A percentile compares a stretch with the other conserved stretches of the same genome.
Conservation (phyloP, 805 yeast genomes). For the Candida oleophila region DNA sequence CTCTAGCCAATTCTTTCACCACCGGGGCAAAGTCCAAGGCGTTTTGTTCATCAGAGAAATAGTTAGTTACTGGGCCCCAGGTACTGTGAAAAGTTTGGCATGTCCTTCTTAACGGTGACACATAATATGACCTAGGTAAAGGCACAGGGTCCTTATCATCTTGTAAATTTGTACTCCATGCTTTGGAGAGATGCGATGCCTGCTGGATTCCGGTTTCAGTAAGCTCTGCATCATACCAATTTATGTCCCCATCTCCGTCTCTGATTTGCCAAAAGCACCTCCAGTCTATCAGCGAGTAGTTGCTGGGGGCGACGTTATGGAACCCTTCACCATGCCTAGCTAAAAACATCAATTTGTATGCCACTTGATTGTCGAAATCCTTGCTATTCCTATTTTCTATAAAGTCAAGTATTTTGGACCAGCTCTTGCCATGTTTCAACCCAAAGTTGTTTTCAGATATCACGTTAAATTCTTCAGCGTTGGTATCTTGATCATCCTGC, state of each 20-base stretch:
- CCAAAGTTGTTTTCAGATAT: conserved; percentile 20
- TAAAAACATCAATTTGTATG: conserved; percentile 25
- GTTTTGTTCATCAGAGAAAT: conserved; percentile 14
- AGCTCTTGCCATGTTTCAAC: conserved; percentile 15
- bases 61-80: conserved; percentile 15
- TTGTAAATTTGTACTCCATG: conserved; percentile 16
- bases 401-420: conserved; percentile 20
- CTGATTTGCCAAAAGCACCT: conserved; percentile 24
- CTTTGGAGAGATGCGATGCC: conserved; percentile 11
- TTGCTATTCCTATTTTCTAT: conserved; percentile 12
- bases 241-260: conserved; percentile 17
- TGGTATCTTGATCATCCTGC: conserved; percentile 15
- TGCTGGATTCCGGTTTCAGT: conserved; percentile 23
- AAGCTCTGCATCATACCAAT: conserved; percentile 32
- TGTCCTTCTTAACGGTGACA: conserved; percentile 31
- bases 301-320: conserved; percentile 25
- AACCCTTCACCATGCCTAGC: conserved; percentile 36
- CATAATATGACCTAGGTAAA: conserved; percentile 25
- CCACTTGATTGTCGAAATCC: conserved; percentile 3
- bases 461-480: conserved; percentile 12
- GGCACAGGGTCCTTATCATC: conserved; percentile 15
- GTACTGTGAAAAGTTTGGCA: conserved; percentile 27
- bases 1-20: conserved; percentile 29
- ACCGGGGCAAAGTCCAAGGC: conserved; percentile 14
- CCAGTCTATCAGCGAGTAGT: conserved; percentile 20